Base-by-base conservation (phyloP, 768 basidiomycete species). In the Boletus rubescentipes region DNA sequence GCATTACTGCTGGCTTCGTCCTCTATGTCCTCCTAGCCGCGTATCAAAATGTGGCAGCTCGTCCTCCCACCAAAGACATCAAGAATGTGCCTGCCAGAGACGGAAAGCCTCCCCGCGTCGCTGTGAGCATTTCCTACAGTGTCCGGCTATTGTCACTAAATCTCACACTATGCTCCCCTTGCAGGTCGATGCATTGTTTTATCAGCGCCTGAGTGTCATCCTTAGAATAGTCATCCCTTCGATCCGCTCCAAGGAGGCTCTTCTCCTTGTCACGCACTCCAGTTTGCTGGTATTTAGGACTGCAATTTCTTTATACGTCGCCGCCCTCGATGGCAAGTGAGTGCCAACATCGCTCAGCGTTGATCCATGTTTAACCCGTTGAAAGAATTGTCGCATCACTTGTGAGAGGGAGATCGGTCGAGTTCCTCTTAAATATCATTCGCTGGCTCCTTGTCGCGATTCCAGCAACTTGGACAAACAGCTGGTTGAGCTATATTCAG, bases 141-240 rank as follows among this genome's bases (percentile, higher is more conserved):
- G 12, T 8, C 11, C 15, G 21, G 12, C 37, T 34, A 16, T 4
- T 16, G 5, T 23, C 3, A 4, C 37, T 26, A 9, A n/a, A 20
- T 47, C 54, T 41, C 36, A 46, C n/a, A 37, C 8, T 29, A 31
- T n/a, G 20, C 35, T 31, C 3, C 2, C 36, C 14, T 44, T 20
- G 26, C 63, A 93, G 87, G 87, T 96, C n/a, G 96, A 98, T 69
- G 89, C 89, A 2, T 68, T 91, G 18, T 98, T 98, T 74, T 95
- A 93, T 64, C 79, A 85, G 56, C 83, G 93, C 9, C 79, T 99
- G 18, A 78, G 81, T 21, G 72, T 73, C 30, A 86, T 99, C 46
- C 76, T 97, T 35, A 79, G 84, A 18, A 97, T 98, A 45, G 89
- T 95, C 20, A 92, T 98, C 51, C 96, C 95, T 4, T 79, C 87